A percentile compares a stretch with the other conserved stretches of the same genome.
Conservation (phyloP, 2,329 filamentous ascomycete genomes). For the Bipolaris cookei region DNA sequence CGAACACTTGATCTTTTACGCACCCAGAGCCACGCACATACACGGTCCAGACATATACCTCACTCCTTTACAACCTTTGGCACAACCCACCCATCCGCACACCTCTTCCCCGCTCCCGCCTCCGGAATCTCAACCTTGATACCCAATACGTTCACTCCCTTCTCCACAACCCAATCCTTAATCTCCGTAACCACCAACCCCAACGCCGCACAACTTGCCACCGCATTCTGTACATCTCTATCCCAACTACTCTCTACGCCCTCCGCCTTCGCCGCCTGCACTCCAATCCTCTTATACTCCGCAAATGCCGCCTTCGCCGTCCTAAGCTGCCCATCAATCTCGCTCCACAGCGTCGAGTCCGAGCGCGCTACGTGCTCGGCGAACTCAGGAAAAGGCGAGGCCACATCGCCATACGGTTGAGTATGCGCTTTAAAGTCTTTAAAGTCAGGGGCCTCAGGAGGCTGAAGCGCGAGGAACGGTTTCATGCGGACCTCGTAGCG, state of each 20-base stretch:
- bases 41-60: background rate
- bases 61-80: conserved; percentile 46
- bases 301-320: conserved; percentile 46
- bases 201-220: conserved; percentile 44
- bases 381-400: conserved; percentile 6
- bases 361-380: conserved; percentile 20
- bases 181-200: conserved; percentile 40
- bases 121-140: conserved; percentile 48
- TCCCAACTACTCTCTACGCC: conserved; percentile 50
- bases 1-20: background rate
- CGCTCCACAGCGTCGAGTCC: conserved; percentile 27
- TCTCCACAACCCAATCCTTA: conserved; percentile 12
- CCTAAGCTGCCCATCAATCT: conserved; percentile 39
- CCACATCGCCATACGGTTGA: conserved; percentile 37
- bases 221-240: conserved; percentile 40
- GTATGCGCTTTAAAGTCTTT: conserved; percentile 61
- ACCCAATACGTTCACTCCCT: background rate
- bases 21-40: background rate
- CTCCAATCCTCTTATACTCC: conserved; percentile 47
- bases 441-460: conserved; percentile 71
- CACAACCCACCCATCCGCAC: conserved; percentile 56
- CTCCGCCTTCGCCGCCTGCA: conserved; percentile 39
- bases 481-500: conserved; percentile 88
- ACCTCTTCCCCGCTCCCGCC: conserved; percentile 48
- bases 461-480: conserved; percentile 72